A percentile compares a stretch with the other conserved stretches of the same genome.
These are phyloP conservation scores for Escallonia herrerae DNA, from an alignment of 129 eudicot genomes.

Conservation along the genomic window DNA sequence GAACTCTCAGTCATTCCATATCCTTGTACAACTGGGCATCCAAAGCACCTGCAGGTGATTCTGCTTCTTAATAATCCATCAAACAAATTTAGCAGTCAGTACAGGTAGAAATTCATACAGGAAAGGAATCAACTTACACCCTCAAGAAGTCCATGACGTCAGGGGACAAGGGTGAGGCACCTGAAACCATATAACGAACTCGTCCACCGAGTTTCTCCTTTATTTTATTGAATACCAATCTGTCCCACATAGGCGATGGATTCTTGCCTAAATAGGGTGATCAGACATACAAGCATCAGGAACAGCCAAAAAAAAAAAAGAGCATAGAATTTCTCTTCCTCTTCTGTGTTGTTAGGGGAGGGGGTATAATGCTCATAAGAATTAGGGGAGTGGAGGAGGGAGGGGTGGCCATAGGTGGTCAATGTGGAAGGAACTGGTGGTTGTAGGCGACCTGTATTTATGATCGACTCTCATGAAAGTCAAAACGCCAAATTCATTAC, in stretches of 20 bases:
- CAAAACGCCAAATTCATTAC: too few relatives aligned
- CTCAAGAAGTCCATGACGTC: conserved; percentile 82
- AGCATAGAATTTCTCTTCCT: not conserved
- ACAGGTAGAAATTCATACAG: not conserved
- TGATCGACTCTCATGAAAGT: too few relatives aligned
- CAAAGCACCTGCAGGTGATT: conserved; percentile 60
- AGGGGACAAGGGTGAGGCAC: conserved; percentile 83
- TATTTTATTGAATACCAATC: conserved; percentile 71
- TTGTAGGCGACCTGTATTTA: too few relatives aligned
- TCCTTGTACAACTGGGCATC: conserved; percentile 60
- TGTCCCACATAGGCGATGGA: conserved; percentile 80
- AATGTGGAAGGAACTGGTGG: too few relatives aligned
- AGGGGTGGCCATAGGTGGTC: too few relatives aligned
- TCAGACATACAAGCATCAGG: conserved; percentile 1
- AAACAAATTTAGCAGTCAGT: not conserved
- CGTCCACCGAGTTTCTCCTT: conserved; percentile 80
- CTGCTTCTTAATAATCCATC: conserved; percentile 2
- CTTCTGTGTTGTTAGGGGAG: too few relatives aligned
- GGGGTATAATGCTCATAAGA: too few relatives aligned
- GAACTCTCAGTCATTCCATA: conserved; percentile 92
- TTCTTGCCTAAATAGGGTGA: conserved; percentile 49
- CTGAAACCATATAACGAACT: conserved; percentile 72
- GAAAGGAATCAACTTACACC: conserved; percentile 47
- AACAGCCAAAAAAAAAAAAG: not conserved
- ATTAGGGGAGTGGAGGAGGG: too few relatives aligned